A percentile compares a stretch with the other conserved stretches of the same genome.
These are phyloP conservation scores for Diaporthe ampelina DNA, from an alignment of 2,329 filamentous ascomycete species.

Conservation along the genomic window DNA sequence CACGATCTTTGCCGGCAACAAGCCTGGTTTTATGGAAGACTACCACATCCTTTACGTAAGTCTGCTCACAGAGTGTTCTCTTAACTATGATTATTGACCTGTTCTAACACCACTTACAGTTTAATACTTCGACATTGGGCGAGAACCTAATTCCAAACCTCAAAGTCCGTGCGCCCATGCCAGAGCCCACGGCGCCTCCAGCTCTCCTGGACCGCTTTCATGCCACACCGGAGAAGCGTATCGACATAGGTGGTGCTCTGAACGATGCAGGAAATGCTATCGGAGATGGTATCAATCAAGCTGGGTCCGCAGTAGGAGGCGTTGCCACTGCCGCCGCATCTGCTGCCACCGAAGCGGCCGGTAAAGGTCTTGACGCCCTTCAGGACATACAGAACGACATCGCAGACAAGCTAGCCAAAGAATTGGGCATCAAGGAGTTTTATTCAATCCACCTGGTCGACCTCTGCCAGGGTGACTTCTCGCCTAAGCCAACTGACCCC, in stretches of 20 bases:
- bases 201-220: slow-evolving; percentile 45
- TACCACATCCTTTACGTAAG: slow-evolving; percentile 56
- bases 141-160: slow-evolving; percentile 52
- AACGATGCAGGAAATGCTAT: slow-evolving; percentile 42
- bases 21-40: slow-evolving; percentile 53
- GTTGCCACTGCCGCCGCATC: slow-evolving; percentile 35
- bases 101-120: slow-evolving; percentile 45
- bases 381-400: slow-evolving; percentile 43
- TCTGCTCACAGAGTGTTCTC: neutral
- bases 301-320: slow-evolving; percentile 30
- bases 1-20: slow-evolving; percentile 55
- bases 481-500: slow-evolving; percentile 45
- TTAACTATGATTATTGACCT: too few species aligned
- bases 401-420: slow-evolving; percentile 46
- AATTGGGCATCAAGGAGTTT: slow-evolving; percentile 51
- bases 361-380: slow-evolving; percentile 43
- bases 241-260: slow-evolving; percentile 43
- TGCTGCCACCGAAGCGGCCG: slow-evolving; percentile 38
- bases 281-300: neutral
- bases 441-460: slow-evolving; percentile 51
- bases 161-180: slow-evolving; percentile 22
- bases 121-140: slow-evolving; percentile 59
- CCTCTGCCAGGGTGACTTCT: slow-evolving; percentile 50
- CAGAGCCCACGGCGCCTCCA: slow-evolving; percentile 44
- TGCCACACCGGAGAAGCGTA: slow-evolving; percentile 44